Base-by-base conservation (phyloP, 345 rosid genomes). In the Cardamine chenopodiifolia region DNA sequence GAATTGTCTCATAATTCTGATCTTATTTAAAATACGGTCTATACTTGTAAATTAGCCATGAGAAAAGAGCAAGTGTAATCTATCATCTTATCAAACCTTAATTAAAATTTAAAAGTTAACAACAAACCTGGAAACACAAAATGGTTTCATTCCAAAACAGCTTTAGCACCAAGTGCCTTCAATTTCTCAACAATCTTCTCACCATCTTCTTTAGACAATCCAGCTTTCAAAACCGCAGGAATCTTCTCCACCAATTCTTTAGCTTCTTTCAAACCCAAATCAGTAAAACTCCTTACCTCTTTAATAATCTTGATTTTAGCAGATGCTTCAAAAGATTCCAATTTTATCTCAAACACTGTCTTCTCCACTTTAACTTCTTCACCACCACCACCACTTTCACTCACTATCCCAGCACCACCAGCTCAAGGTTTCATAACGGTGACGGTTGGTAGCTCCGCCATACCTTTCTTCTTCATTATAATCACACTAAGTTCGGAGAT, bases 201-300 rank as follows among this genome's bases (percentile, higher is more conserved):
- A 15, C 85, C 98, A 54, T 93, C 97, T 76, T 89, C 97, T 80
- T 88, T 93, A 1, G 94, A 91, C 4, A 93, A 87, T 4, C 94
- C 96, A 8, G 70, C 76, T 78, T 91, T 93, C 81, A 89, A 78
- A 44, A 93, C 74, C 0, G 85, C 34, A 1, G 97, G 94, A 29
- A 87, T 71, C 76, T 91, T 93, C 83, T 91, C 97, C 62, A 89
- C 94, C 82, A 93, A 80, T 23, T 85, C 96, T 76, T 93, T 93
- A 17, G 97, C 97, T 85, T 91, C 97, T 86, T 91, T 93, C 29
- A 93, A 87, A 66, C 97, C 96, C 81, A 93, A 82, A 79, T 88
- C 96, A 44, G 97, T 93, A 48, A 88, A 87, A 70, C 83, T 78
- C 72, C 94, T 84, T 19, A 93, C 86, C 81, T 89, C 97, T 76